phyloP scores from a whole-genome alignment of 352 stramenopile genomes.

The Blastocystis sp. region DNA sequence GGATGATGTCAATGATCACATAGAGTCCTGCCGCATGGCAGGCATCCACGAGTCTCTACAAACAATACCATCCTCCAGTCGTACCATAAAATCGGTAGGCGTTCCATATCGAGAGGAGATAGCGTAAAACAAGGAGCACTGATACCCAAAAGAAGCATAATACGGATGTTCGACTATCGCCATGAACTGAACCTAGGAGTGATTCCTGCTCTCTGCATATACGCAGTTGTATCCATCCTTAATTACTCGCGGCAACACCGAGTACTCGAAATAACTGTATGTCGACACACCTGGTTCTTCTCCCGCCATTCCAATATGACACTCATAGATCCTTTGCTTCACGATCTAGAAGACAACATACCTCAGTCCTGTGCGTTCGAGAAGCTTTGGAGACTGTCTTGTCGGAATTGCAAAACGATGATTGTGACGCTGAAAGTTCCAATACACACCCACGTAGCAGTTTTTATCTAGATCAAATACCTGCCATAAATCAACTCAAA shows the following conservation, averaged over 20 bases:
- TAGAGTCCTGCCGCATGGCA: conserved; percentile 57
- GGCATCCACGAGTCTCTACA: conserved; percentile 60
- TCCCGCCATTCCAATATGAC: conserved; percentile 63
- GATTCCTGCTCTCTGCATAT: background rate
- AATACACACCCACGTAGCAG: conserved; percentile 51
- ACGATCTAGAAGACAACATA: background rate
- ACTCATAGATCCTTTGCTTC: conserved; percentile 61
- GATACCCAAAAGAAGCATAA: conserved; percentile 64
- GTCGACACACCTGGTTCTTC: conserved; percentile 56
- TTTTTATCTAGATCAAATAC: background rate
- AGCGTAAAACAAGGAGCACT: conserved; percentile 63
- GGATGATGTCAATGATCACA: conserved; percentile 63
- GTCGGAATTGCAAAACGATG: background rate
- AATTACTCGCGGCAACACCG: conserved; percentile 61
- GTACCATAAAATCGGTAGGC: conserved; percentile 62
- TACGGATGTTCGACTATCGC: conserved; percentile 63
- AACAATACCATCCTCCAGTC: background rate
- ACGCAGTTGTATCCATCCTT: conserved; percentile 62
- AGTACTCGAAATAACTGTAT: conserved; percentile 62
- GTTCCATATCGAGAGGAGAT: conserved; percentile 56
- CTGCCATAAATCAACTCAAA: background rate
- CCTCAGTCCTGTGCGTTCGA: conserved; percentile 9
- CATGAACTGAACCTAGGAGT: conserved; percentile 62
- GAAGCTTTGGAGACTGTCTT: background rate
- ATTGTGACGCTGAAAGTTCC: background rate